These are phyloP conservation scores for Spathaspora gorwiae DNA, from an alignment of 805 yeast species.

Conservation along the genomic window DNA sequence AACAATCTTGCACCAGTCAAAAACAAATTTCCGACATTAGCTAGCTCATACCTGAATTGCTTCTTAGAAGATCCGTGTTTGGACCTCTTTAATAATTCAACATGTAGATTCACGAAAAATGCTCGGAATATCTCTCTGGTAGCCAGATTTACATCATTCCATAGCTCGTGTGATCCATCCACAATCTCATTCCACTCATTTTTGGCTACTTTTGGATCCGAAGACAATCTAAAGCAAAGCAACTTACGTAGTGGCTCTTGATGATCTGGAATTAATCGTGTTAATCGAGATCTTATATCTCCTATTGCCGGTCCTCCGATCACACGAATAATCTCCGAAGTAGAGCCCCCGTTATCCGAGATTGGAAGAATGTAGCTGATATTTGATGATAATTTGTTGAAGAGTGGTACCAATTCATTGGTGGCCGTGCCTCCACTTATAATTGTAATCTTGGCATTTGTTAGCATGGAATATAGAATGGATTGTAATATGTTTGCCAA, in stretches of 20 bases:
- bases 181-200: conserved; percentile 73
- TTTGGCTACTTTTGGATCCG: conserved; percentile 49
- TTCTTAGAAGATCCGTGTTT: conserved; percentile 40
- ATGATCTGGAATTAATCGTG: conserved; percentile 61
- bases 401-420: conserved; percentile 63
- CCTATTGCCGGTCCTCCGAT: conserved; percentile 96
- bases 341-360: conserved; percentile 92
- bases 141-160: conserved; percentile 58
- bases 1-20: conserved; percentile 77
- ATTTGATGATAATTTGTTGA: conserved; percentile 40
- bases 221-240: conserved; percentile 47
- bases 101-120: conserved; percentile 73
- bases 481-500: conserved; percentile 4
- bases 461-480: conserved; percentile 16
- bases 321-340: conserved; percentile 80
- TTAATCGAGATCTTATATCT: conserved; percentile 78
- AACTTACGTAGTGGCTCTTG: conserved; percentile 30
- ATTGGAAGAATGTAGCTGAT: conserved; percentile 74
- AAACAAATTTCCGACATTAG: conserved; percentile 81
- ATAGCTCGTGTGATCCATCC: conserved; percentile 69
- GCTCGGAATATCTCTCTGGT: conserved; percentile 70
- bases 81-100: conserved; percentile 66
- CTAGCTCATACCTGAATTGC: conserved; percentile 68
- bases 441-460: conserved; percentile 4
- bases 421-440: conserved; percentile 89